A percentile compares a stretch with the other conserved stretches of the same genome.
Evolutionary conservation across 768 basidiomycete genomes (phyloP).

Genomic region (Zangia roseola): DNA sequence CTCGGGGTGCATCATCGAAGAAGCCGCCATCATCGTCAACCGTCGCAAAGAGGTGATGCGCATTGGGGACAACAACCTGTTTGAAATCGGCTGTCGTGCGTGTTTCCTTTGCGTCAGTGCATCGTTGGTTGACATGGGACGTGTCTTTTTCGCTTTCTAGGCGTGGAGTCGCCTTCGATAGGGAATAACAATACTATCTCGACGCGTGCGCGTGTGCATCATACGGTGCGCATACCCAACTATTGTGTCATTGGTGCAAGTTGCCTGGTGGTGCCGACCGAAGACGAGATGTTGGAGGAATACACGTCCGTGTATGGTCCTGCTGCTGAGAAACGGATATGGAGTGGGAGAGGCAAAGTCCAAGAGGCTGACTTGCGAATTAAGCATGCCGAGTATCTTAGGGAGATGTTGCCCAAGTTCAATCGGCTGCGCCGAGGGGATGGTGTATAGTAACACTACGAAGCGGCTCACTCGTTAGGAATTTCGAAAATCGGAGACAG

Average conservation of each 20-base stretch:
- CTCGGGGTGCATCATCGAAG: conserved; percentile 86
- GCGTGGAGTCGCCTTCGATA: conserved; percentile 81
- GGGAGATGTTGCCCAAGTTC: conserved; percentile 90
- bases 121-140: background rate
- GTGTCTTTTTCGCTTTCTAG: conserved; percentile 38
- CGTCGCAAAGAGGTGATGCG: conserved; percentile 87
- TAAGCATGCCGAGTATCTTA: conserved; percentile 90
- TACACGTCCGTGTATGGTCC: conserved; percentile 85
- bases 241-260: conserved; percentile 83
- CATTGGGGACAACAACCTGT: conserved; percentile 91
- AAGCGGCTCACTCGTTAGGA: too few relatives aligned
- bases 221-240: conserved; percentile 74
- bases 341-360: conserved; percentile 82
- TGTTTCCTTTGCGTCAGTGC: conserved; percentile 19
- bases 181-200: conserved; percentile 87
- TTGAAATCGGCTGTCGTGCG: conserved; percentile 92
- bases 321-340: conserved; percentile 66
- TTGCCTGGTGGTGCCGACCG: conserved; percentile 74
- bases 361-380: conserved; percentile 81
- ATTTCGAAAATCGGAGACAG: too few relatives aligned
- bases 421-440: conserved; percentile 69
- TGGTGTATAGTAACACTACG: conserved; percentile 36
- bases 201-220: conserved; percentile 79
- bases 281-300: conserved; percentile 76
- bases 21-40: conserved; percentile 88